These are phyloP conservation scores for Theobroma grandiflorum DNA, from an alignment of 441 rosid genomes.

Conservation along the genomic window DNA sequence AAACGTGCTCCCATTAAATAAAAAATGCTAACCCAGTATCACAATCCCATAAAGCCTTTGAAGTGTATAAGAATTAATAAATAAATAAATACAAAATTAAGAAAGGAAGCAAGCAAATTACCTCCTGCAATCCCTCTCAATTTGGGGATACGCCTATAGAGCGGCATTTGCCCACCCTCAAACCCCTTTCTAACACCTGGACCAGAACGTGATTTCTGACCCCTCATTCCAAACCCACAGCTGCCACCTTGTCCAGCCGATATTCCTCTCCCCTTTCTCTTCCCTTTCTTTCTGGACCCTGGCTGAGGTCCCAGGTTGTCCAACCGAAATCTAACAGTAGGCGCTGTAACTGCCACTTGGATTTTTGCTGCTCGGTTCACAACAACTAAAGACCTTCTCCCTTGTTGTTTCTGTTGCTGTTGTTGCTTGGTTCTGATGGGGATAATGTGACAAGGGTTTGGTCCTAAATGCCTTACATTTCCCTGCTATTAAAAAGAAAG, in stretches of 20 bases:
- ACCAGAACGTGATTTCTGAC: constrained; percentile 93
- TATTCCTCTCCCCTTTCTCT: constrained; percentile 94
- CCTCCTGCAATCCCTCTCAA: constrained; percentile 97
- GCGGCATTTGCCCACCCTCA: constrained; percentile 98
- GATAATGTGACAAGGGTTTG: constrained; percentile 37
- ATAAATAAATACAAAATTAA: neutral
- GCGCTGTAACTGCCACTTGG: constrained; percentile 24
- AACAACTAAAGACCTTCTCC: constrained; percentile 34
- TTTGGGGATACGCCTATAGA: constrained; percentile 82
- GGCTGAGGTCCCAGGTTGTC: constrained; percentile 87
- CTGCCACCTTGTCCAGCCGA: constrained; percentile 94
- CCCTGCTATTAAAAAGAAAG: constrained; percentile 44
- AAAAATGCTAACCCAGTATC: neutral
- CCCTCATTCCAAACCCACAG: constrained; percentile 98
- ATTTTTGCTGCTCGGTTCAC: constrained; percentile 43
- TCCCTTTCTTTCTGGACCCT: constrained; percentile 83
- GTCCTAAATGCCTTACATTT: constrained; percentile 43
- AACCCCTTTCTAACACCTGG: constrained; percentile 90
- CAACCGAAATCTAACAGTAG: constrained; percentile 63
- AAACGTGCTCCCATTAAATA: neutral
- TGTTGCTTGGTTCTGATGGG: constrained; percentile 43
- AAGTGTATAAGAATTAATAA: neutral
- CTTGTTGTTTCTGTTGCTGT: neutral
- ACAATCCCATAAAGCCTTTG: neutral
- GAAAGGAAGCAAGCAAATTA: constrained; percentile 17